Conservation (phyloP, 2,329 filamentous ascomycete species). For the Aureobasidium vineae region DNA sequence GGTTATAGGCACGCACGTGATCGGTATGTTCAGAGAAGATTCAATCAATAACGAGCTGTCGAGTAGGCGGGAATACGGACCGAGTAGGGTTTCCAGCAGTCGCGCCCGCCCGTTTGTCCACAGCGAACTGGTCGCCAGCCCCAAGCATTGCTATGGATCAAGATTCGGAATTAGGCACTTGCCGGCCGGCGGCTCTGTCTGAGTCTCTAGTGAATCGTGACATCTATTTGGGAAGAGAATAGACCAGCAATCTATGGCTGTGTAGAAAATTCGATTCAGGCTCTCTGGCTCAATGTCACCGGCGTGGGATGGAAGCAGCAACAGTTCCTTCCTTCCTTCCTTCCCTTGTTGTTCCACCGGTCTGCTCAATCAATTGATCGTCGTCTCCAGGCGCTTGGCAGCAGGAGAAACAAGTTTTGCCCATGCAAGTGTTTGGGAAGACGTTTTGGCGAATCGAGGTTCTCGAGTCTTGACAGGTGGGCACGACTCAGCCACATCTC, state of each 20-base stretch:
- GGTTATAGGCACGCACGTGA: neutral
- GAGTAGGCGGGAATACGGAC: neutral
- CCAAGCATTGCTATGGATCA: neutral
- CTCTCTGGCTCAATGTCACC: neutral
- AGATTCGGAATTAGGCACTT: constrained; percentile 15
- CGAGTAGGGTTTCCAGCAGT: constrained; percentile 8
- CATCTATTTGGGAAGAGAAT: neutral
- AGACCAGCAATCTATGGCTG: neutral
- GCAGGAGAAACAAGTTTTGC: neutral
- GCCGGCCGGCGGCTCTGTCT: constrained; percentile 18
- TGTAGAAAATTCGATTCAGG: neutral
- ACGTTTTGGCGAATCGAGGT: neutral
- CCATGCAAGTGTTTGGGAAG: neutral
- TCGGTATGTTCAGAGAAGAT: no score
- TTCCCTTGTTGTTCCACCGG: neutral
- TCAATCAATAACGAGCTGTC: neutral
- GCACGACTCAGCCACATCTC: neutral
- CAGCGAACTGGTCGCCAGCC: neutral
- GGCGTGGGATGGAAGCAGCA: neutral
- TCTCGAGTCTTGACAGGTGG: constrained; percentile 8
- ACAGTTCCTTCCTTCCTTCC: neutral
- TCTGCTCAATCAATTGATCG: neutral
- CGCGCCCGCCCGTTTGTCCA: neutral
- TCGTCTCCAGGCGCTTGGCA: constrained; percentile 2
- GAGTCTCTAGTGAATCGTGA: neutral